Percentiles rank a stretch among this genome's conserved stretches.
These are phyloP conservation scores for Neurospora sp. DNA, from an alignment of 495 filamentous ascomycete genomes.

Conservation along the genomic window DNA sequence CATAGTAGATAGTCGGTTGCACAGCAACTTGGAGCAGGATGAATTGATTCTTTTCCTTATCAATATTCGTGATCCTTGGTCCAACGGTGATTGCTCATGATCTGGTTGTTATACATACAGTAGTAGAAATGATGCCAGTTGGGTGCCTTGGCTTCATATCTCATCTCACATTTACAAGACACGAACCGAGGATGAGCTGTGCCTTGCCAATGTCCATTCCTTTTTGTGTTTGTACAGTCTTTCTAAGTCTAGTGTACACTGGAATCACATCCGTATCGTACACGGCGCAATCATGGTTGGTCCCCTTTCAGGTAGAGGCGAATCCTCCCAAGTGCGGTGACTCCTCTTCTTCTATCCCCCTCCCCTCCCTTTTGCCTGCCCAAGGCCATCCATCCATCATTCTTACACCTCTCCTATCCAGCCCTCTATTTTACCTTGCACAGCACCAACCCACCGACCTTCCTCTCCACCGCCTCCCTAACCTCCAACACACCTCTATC, in stretches of 20 bases:
- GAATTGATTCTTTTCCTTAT: background rate
- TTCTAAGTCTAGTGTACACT: background rate
- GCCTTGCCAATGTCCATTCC: background rate
- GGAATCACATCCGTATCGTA: conserved; percentile 1
- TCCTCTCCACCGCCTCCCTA: conserved; percentile 78
- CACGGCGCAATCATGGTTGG: background rate
- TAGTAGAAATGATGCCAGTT: background rate
- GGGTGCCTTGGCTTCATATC: background rate
- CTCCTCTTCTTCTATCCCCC: background rate
- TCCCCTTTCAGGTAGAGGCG: background rate
- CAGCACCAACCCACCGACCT: conserved; percentile 72
- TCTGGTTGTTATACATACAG: background rate
- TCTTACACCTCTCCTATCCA: background rate
- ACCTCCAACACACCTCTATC: conserved; percentile 74
- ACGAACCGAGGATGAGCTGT: background rate
- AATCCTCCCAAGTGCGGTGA: background rate
- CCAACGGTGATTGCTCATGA: background rate
- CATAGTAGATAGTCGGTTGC: background rate
- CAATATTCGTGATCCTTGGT: background rate
- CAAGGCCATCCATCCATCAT: too few species aligned
- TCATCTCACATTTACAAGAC: background rate
- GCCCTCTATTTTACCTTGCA: conserved; percentile 51
- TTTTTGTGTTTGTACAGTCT: background rate
- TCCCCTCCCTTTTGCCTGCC: background rate
- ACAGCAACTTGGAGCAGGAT: conserved; percentile 6